These are phyloP conservation scores for Tolypocladium inflatum DNA, from an alignment of 2,329 filamentous ascomycete genomes.

Conservation along the genomic window DNA sequence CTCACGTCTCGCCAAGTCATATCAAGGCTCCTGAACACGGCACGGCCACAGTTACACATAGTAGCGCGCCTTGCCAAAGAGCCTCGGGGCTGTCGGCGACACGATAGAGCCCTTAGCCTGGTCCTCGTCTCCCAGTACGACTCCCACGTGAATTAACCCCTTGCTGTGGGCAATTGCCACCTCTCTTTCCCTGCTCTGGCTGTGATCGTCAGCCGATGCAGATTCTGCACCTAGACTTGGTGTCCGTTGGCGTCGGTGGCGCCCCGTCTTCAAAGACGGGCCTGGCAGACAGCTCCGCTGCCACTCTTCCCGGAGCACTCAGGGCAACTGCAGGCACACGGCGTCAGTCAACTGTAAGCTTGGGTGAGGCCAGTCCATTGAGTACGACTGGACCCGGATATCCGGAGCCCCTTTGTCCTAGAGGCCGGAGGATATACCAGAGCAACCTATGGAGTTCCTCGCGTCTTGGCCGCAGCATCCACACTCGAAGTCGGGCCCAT, in stretches of 20 bases:
- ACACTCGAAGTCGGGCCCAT: too few relatives aligned
- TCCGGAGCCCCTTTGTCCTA: slow-evolving; percentile 14
- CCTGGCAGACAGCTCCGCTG: slow-evolving; percentile 8
- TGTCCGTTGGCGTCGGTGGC: too few relatives aligned
- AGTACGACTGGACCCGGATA: slow-evolving; percentile 35
- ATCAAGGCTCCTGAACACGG: too few relatives aligned
- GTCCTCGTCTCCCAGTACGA: neutral
- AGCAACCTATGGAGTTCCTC: slow-evolving; percentile 45
- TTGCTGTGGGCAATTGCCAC: neutral
- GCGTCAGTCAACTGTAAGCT: slow-evolving; percentile 43
- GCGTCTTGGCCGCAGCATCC: slow-evolving; percentile 2
- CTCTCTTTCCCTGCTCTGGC: neutral
- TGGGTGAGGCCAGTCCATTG: slow-evolving; percentile 40
- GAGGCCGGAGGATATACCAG: slow-evolving; percentile 29
- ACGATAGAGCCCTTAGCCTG: neutral
- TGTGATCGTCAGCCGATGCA: too few relatives aligned
- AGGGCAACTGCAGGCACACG: slow-evolving; percentile 36
- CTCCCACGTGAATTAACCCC: neutral
- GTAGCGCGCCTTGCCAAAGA: neutral
- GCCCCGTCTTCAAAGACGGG: too few relatives aligned
- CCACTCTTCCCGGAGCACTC: slow-evolving; percentile 31
- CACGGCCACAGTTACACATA: neutral
- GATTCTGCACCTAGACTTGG: too few relatives aligned
- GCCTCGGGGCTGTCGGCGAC: neutral
- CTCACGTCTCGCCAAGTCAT: too few relatives aligned